Evolutionary conservation across 352 stramenopile genomes (phyloP).

Genomic region (Pseudoperonospora humuli): DNA sequence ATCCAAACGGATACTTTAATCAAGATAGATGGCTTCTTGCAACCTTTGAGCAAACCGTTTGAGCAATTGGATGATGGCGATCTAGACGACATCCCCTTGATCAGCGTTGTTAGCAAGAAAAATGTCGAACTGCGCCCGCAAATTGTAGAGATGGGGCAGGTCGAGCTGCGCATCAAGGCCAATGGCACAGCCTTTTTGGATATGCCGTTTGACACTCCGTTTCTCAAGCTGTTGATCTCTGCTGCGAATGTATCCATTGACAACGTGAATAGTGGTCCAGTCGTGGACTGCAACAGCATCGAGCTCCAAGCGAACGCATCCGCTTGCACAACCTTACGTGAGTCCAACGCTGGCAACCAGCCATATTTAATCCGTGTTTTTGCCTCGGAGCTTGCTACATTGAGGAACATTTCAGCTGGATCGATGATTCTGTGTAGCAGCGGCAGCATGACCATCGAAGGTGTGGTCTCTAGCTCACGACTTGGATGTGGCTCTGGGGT

Average conservation of each 20-base stretch:
- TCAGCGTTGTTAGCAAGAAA: conserved; percentile 27
- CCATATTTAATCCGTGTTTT: conserved; percentile 44
- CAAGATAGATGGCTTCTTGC: conserved; percentile 39
- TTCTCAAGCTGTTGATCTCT: conserved; percentile 35
- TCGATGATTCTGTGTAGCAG: conserved; percentile 54
- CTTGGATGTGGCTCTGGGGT: conserved; percentile 45
- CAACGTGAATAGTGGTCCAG: conserved; percentile 38
- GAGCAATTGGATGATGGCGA: not conserved
- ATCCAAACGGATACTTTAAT: conserved; percentile 23
- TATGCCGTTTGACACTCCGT: conserved; percentile 53
- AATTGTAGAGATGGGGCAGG: conserved; percentile 38
- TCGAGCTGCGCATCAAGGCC: conserved; percentile 28
- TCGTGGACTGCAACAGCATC: conserved; percentile 35
- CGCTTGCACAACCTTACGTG: conserved; percentile 28
- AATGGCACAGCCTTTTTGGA: conserved; percentile 27
- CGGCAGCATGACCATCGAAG: conserved; percentile 29
- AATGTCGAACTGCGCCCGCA: conserved; percentile 42
- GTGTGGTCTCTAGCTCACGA: conserved; percentile 28
- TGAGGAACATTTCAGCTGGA: conserved; percentile 46
- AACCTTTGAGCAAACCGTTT: conserved; percentile 24
- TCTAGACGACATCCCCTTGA: conserved; percentile 10
- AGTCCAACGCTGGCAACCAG: conserved; percentile 4
- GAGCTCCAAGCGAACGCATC: conserved; percentile 31
- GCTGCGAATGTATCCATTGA: conserved; percentile 39
- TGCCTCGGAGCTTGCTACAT: conserved; percentile 23